phyloP scores from a whole-genome alignment of 1,139 yeast species.

The Wickerhamomyces sp. region DNA sequence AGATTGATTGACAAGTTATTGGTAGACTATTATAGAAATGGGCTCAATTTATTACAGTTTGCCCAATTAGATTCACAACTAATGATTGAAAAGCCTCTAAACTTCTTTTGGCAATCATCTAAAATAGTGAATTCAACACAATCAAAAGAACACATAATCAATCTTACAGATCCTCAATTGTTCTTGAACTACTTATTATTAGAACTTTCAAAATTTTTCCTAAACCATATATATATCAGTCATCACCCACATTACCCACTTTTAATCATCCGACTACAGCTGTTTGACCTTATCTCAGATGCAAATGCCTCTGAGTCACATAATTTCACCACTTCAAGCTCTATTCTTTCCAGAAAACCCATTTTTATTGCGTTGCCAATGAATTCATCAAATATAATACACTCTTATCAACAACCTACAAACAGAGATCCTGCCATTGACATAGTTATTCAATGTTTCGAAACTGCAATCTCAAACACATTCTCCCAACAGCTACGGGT shows the following conservation, averaged over 20 bases:
- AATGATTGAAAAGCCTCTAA: conserved; percentile 51
- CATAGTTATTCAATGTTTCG: conserved; percentile 56
- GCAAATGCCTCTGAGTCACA: conserved; percentile 18
- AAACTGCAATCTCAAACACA: conserved; percentile 41
- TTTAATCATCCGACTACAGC: conserved; percentile 58
- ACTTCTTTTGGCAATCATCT: conserved; percentile 55
- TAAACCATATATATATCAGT: conserved; percentile 62
- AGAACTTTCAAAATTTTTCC: conserved; percentile 45
- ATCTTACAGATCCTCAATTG: conserved; percentile 31
- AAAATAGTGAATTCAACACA: conserved; percentile 39
- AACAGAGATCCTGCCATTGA: conserved; percentile 38
- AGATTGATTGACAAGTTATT: conserved; percentile 47
- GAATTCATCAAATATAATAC: conserved; percentile 64
- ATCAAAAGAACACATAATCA: conserved; percentile 33
- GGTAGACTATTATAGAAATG: conserved; percentile 55
- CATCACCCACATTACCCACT: conserved; percentile 61
- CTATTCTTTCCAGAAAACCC: conserved; percentile 52
- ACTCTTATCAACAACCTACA: conserved; percentile 40
- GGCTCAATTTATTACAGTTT: conserved; percentile 62
- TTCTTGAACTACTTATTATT: conserved; percentile 46
- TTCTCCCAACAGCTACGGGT: conserved; percentile 29
- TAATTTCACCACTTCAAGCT: conserved; percentile 23
- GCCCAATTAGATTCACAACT: conserved; percentile 71
- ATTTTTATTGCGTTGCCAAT: conserved; percentile 63
- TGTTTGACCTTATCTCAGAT: conserved; percentile 46